Base-by-base conservation (phyloP, 192 early-diverging fungal species). In the Coemansia sp. region DNA sequence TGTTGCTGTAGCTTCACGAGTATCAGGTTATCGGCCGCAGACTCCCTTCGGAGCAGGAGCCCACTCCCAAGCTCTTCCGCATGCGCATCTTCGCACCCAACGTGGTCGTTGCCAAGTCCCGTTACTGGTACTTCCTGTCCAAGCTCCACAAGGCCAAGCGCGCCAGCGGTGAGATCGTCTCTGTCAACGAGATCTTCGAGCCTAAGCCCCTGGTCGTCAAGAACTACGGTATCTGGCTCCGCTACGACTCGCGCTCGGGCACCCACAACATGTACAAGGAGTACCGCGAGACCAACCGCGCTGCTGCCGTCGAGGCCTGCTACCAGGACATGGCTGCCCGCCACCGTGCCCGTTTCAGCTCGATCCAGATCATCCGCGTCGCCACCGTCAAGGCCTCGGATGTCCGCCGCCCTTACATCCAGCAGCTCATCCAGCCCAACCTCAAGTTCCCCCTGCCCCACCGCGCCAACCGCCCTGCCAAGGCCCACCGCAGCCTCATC, bases 211-310 rank as follows among this genome's bases (percentile, higher is more conserved):
- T 87, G 52, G 82, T 84, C 71, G 90, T 95, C 77, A 99, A 98
- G 90, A 99, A 95, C 93, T 99, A 88, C 80, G 97, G 97, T 74
- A 93, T 99, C 88, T 99, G 93, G 94, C 88, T 99, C 68, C 94
- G 96, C 75, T 99, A 99, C 89, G 91, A 99, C 86, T 99, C 96
- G 66, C 94, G 96, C 83, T 96, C 94, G 48, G 97, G 97, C 71
- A 99, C 96, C 67, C 97, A 99, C 94, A 99, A 99, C 93, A 99
- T 99, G 96, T 99, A 99, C 93, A 99, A 99, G 92, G 97, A 99
- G 90, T 99, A 97, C 93, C 92, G 97, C 73, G 95, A 98, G 87
- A 84, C 98, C 73, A 85, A 88, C 74, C 92, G 97, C 72, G 76
- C 75, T 22, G 90, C 78, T 55, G 91, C 90, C 34, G 90, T 91